Conservation (phyloP, 257 asterid species). For the Vinca minor region DNA sequence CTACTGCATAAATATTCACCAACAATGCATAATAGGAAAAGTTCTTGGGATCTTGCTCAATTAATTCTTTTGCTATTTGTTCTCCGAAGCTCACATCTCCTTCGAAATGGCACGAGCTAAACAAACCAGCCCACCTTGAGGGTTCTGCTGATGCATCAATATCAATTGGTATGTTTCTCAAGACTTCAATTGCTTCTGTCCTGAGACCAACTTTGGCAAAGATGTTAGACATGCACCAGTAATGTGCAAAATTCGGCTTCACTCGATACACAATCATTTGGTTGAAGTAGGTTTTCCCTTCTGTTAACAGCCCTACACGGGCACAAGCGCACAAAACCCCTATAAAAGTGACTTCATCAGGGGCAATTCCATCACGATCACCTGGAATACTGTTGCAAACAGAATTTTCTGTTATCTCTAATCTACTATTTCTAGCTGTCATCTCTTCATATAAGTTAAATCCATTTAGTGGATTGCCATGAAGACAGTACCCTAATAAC, state of each 20-base stretch:
- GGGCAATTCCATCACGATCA: conserved; percentile 17
- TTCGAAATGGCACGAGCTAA: conserved; percentile 49
- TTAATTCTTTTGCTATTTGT: conserved; percentile 38
- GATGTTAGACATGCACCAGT: conserved; percentile 72
- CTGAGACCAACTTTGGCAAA: conserved; percentile 44
- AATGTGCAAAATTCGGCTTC: conserved; percentile 54
- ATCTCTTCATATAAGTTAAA: conserved; percentile 34
- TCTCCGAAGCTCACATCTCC: conserved; percentile 41
- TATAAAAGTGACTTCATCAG: conserved; percentile 61
- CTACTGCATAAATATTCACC: conserved; percentile 55
- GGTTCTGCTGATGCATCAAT: conserved; percentile 31
- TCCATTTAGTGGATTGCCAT: conserved; percentile 45
- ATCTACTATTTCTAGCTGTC: conserved; percentile 22
- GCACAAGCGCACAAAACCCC: conserved; percentile 72
- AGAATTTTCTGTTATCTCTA: conserved; percentile 10
- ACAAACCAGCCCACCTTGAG: conserved; percentile 43
- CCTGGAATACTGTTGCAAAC: not conserved
- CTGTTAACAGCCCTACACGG: conserved; percentile 36
- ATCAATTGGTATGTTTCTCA: conserved; percentile 35
- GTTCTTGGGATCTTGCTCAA: conserved; percentile 50
- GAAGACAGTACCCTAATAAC: conserved; percentile 62
- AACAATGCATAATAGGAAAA: conserved; percentile 42
- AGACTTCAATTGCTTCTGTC: conserved; percentile 46
- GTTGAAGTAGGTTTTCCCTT: conserved; percentile 36
- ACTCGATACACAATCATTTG: conserved; percentile 37